A percentile compares a stretch with the other conserved stretches of the same genome.
phyloP scores from a whole-genome alignment of 495 filamentous ascomycete genomes.

The Lasiosphaeriaceae sp. region DNA sequence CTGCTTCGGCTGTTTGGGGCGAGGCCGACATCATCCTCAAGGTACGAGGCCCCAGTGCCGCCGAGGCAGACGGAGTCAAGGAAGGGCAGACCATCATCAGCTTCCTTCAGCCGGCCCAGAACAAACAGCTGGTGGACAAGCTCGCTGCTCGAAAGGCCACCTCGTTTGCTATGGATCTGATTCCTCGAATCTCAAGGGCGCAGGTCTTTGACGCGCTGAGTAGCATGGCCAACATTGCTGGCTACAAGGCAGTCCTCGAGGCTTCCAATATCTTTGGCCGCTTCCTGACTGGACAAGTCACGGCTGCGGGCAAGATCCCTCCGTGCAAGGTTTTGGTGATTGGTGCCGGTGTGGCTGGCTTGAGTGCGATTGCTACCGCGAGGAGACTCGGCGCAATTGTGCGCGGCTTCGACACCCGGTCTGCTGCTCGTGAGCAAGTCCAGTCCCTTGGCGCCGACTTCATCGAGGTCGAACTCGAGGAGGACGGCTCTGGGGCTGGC shows the following conservation, averaged over 20 bases:
- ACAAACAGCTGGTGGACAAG: conserved; percentile 62
- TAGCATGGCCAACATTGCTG: conserved; percentile 85
- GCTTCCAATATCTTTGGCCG: conserved; percentile 79
- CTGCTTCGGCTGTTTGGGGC: conserved; percentile 54
- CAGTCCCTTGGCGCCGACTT: conserved; percentile 82
- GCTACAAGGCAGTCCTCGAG: conserved; percentile 80
- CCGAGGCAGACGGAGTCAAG: conserved; percentile 57
- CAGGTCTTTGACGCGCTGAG: conserved; percentile 77
- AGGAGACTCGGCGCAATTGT: conserved; percentile 79
- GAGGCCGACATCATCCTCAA: conserved; percentile 74
- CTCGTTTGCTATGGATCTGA: conserved; percentile 79
- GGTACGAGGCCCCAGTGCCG: conserved; percentile 65
- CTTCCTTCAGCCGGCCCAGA: conserved; percentile 71
- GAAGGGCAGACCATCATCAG: conserved; percentile 67
- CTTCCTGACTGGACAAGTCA: conserved; percentile 78
- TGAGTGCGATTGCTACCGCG: conserved; percentile 78
- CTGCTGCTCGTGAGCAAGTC: conserved; percentile 76
- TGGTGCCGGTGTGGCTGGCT: conserved; percentile 74
- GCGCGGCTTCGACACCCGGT: conserved; percentile 75
- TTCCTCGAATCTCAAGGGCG: conserved; percentile 77
- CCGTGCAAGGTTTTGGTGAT: conserved; percentile 81
- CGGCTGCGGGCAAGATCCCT: conserved; percentile 77
- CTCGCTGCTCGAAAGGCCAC: conserved; percentile 61
- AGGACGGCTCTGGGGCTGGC: conserved; percentile 75
- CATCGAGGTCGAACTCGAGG: conserved; percentile 76